Evolutionary conservation across 352 stramenopile genomes (phyloP).

Genomic region (Pseudoperonospora humuli): DNA sequence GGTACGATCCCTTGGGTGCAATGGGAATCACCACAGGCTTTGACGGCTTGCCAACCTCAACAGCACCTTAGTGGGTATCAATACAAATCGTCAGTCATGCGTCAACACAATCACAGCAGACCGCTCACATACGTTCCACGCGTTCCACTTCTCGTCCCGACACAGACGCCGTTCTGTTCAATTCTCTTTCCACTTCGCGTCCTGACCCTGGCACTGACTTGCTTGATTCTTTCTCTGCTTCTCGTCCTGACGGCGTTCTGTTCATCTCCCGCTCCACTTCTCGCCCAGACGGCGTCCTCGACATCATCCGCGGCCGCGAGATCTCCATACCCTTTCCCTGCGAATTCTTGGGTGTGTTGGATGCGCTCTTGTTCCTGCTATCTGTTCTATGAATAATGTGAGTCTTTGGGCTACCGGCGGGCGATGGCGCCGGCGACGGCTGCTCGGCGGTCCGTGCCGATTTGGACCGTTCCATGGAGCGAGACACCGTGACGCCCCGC

Average conservation of each 20-base stretch:
- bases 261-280: conserved; percentile 30
- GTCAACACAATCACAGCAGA: neutral
- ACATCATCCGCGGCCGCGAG: conserved; percentile 65
- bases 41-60: conserved; percentile 28
- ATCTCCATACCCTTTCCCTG: conserved; percentile 65
- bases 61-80: conserved; percentile 21
- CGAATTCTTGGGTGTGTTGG: conserved; percentile 30
- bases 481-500: conserved; percentile 46
- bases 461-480: conserved; percentile 48
- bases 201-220: conserved; percentile 29
- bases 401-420: conserved; percentile 24
- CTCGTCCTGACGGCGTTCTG: conserved; percentile 19
- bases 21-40: conserved; percentile 44
- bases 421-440: conserved; percentile 31
- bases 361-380: conserved; percentile 36
- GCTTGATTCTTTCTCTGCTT: conserved; percentile 49
- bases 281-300: conserved; percentile 36
- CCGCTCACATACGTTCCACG: conserved; percentile 14
- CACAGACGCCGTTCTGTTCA: conserved; percentile 12
- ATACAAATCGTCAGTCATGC: neutral
- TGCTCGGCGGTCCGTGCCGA: conserved; percentile 35
- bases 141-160: conserved; percentile 34
- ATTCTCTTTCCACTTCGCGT: conserved; percentile 32
- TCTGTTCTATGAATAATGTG: conserved; percentile 58
- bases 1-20: conserved; percentile 55